phyloP scores from a whole-genome alignment of 257 asterid genomes.

The Solanum verrucosum region DNA sequence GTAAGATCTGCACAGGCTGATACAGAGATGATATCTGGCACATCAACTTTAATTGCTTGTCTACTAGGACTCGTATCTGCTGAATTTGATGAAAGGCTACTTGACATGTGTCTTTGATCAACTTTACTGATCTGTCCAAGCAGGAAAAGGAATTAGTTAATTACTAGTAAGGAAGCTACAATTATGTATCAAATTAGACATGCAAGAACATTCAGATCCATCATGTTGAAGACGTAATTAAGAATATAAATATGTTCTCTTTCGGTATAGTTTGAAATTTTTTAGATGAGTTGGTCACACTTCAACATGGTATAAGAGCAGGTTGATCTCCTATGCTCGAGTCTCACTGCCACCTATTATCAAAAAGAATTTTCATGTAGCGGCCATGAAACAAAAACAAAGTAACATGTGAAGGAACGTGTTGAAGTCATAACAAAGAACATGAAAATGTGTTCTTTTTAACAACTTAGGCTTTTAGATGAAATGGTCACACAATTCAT shows the following conservation, averaged over 20 bases:
- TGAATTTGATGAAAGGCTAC: conserved; percentile 54
- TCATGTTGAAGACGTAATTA: neutral
- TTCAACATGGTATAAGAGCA: neutral
- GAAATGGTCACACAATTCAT: neutral
- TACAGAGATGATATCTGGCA: conserved; percentile 63
- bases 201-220: neutral
- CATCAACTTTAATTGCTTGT: conserved; percentile 50
- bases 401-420: neutral
- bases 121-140: conserved; percentile 41
- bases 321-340: neutral
- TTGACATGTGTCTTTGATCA: conserved; percentile 43
- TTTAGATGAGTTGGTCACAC: neutral
- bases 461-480: neutral
- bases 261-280: neutral
- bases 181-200: neutral
- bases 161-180: neutral
- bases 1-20: conserved; percentile 93
- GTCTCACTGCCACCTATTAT: neutral
- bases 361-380: neutral
- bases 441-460: neutral
- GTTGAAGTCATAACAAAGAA: neutral
- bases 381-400: neutral
- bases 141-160: neutral
- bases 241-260: neutral
- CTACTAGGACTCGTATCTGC: conserved; percentile 31